Conservation (phyloP, 257 asterid species). For the Dorcoceras hygrometricum region DNA sequence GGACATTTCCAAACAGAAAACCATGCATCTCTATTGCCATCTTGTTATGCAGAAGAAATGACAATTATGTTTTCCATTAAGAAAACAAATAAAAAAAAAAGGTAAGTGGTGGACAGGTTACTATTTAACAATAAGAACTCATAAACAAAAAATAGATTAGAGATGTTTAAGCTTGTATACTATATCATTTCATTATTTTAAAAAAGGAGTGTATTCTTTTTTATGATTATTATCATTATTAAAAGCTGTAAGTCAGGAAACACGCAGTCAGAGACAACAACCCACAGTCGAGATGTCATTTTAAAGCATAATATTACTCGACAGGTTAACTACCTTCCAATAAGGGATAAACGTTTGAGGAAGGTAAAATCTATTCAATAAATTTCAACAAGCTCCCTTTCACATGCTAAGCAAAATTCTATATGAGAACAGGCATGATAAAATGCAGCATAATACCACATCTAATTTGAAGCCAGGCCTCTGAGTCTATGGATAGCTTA, state of each 20-base stretch:
- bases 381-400: not conserved
- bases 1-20: slow-evolving; percentile 54
- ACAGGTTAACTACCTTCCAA: not conserved
- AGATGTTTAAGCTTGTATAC: not conserved
- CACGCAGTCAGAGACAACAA: not conserved
- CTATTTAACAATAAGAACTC: slow-evolving; percentile 3
- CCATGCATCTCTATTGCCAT: slow-evolving; percentile 85
- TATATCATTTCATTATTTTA: not conserved
- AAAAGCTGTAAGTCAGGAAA: not conserved
- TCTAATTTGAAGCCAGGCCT: not conserved
- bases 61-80: slow-evolving; percentile 21
- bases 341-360: not conserved
- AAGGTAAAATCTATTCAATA: not conserved
- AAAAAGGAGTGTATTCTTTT: not conserved
- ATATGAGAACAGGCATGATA: not conserved
- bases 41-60: slow-evolving; percentile 37
- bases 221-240: not conserved
- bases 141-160: not conserved
- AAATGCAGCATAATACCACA: not conserved
- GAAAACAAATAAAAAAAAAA: slow-evolving; percentile 6
- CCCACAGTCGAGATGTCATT: not conserved
- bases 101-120: slow-evolving; percentile 10
- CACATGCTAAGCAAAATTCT: not conserved
- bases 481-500: not conserved
- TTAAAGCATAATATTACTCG: not conserved